These are phyloP conservation scores for Cajanus cajan DNA, from an alignment of 306 rosid genomes.

Conservation along the genomic window DNA sequence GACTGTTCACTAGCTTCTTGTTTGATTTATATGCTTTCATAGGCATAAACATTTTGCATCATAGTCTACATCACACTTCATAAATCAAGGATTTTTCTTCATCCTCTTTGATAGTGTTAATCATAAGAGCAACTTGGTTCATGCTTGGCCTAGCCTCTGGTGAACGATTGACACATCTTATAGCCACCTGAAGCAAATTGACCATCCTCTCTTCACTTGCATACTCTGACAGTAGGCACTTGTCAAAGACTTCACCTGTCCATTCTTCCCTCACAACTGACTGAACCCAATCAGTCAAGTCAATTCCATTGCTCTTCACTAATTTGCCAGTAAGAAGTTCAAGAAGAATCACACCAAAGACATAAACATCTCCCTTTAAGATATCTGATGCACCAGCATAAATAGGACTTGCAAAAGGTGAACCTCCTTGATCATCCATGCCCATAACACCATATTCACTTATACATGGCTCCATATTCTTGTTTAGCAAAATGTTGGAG, in stretches of 20 bases:
- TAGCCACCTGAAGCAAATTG: constrained; percentile 76
- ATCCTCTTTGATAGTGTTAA: constrained; percentile 67
- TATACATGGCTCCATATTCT: constrained; percentile 68
- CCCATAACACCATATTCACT: constrained; percentile 71
- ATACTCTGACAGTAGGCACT: constrained; percentile 47
- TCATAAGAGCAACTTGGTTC: constrained; percentile 65
- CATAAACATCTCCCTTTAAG: constrained; percentile 61
- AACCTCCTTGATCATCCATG: constrained; percentile 28
- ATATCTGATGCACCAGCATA: not conserved
- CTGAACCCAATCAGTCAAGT: constrained; percentile 77
- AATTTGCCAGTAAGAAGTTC: constrained; percentile 81
- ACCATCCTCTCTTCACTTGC: constrained; percentile 87
- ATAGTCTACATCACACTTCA: constrained; percentile 29
- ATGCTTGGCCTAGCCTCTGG: constrained; percentile 70
- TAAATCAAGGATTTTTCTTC: constrained; percentile 63
- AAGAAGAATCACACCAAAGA: constrained; percentile 77
- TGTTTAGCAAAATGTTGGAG: constrained; percentile 69
- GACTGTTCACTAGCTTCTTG: not conserved
- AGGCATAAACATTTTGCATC: not conserved
- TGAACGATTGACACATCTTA: constrained; percentile 59
- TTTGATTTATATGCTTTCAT: not conserved
- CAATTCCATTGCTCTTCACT: constrained; percentile 59
- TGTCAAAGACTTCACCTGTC: constrained; percentile 89
- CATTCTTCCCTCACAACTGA: constrained; percentile 80
- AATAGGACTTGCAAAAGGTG: constrained; percentile 17